Evolutionary conservation across 495 filamentous ascomycete genomes (phyloP).

Genomic region (Pyrenula massariospora): DNA sequence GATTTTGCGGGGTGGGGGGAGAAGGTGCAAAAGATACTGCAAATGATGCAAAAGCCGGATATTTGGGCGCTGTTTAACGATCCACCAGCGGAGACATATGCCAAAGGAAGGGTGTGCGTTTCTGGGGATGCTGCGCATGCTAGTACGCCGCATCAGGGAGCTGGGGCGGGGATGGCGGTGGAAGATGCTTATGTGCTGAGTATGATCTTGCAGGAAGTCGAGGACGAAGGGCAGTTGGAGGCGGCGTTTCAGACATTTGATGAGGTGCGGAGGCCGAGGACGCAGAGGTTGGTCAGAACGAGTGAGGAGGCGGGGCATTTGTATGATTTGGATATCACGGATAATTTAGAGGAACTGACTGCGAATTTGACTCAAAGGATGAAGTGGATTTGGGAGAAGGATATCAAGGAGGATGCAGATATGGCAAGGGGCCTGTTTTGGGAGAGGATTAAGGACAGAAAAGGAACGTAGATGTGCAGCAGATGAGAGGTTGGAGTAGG

Average conservation of each 20-base stretch:
- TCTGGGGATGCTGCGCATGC: constrained; percentile 64
- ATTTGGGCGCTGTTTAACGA: constrained; percentile 61
- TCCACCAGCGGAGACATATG: constrained; percentile 41
- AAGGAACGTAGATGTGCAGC: neutral
- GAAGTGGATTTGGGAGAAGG: constrained; percentile 13
- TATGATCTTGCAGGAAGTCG: constrained; percentile 35
- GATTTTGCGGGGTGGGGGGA: constrained; percentile 45
- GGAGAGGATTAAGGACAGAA: neutral
- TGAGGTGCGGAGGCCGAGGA: constrained; percentile 39
- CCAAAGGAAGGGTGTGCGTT: constrained; percentile 40
- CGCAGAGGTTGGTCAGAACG: constrained; percentile 28
- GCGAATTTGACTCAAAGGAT: constrained; percentile 2
- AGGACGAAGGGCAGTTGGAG: constrained; percentile 14
- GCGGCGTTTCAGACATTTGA: constrained; percentile 54
- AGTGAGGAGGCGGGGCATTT: constrained; percentile 11
- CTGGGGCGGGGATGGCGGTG: constrained; percentile 56
- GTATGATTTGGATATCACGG: constrained; percentile 6
- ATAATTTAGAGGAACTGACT: constrained; percentile 4
- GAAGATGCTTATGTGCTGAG: constrained; percentile 54
- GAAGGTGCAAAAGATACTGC: constrained; percentile 30
- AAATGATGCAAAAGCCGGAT: constrained; percentile 21
- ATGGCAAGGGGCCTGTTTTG: constrained; percentile 2
- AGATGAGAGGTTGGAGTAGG: too few relatives aligned
- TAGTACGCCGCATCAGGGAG: constrained; percentile 56
- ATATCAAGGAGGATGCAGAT: constrained; percentile 7